Conservation (phyloP, 768 basidiomycete species). For the Mrakia gelida region DNA sequence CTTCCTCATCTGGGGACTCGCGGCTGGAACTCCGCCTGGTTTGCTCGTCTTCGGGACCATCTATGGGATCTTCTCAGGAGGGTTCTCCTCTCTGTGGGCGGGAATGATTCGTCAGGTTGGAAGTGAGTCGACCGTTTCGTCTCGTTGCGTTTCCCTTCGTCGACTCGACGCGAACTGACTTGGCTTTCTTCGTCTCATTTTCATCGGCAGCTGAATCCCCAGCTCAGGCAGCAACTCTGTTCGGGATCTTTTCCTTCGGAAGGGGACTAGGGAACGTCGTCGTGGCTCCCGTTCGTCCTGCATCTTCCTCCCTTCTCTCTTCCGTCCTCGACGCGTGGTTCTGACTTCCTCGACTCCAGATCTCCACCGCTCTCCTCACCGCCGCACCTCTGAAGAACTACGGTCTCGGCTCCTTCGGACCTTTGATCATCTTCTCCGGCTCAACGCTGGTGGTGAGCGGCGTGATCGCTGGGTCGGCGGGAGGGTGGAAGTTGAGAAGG, state of each 20-base stretch:
- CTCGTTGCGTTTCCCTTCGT: neutral
- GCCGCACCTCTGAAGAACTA: neutral
- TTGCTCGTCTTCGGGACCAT: neutral
- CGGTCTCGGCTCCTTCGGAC: slow-evolving; percentile 3
- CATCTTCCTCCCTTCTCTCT: neutral
- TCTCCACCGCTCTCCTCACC: slow-evolving; percentile 6
- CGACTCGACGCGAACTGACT: neutral
- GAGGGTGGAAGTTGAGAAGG: neutral
- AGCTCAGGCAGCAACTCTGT: neutral
- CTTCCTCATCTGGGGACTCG: neutral
- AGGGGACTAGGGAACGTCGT: neutral
- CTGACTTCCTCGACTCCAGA: neutral
- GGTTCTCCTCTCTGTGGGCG: neutral
- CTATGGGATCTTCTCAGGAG: neutral
- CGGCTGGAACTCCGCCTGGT: neutral
- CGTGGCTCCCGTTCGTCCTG: neutral
- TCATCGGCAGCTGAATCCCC: neutral
- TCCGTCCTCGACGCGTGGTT: neutral
- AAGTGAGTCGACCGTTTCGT: neutral
- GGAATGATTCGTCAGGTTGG: neutral
- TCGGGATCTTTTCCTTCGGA: slow-evolving; percentile 10
- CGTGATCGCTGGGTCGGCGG: neutral
- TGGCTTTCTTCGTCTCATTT: neutral
- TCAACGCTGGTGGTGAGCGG: neutral
- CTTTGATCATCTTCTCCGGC: slow-evolving; percentile 2